Evolutionary conservation across 345 rosid species (phyloP).

Genomic region (Limnanthes douglasii): DNA sequence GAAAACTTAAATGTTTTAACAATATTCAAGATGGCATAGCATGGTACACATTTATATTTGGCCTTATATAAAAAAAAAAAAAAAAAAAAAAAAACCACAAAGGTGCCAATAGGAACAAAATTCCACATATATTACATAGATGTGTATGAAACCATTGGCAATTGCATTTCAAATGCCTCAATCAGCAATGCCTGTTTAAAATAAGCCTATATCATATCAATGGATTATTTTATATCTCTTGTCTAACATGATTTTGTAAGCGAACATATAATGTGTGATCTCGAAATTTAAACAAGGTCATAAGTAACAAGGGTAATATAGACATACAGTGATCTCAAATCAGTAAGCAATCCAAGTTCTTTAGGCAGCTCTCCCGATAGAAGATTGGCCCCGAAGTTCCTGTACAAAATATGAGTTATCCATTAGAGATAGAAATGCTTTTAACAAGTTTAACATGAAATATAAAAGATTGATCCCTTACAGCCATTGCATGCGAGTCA

Average conservation of each 20-base stretch:
- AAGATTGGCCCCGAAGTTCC: constrained; percentile 38
- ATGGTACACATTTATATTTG: no score
- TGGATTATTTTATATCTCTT: no score
- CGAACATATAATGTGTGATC: no score
- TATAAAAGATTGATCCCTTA: constrained; percentile 11
- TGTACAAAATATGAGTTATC: constrained; percentile 6
- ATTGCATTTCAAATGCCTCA: no score
- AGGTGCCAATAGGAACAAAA: no score
- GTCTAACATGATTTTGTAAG: no score
- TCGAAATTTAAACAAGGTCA: not conserved
- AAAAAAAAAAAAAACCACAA: no score
- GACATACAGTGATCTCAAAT: constrained; percentile 34
- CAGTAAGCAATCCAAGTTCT: constrained; percentile 51
- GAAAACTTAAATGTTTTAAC: not conserved
- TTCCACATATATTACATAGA: no score
- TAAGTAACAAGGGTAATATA: constrained; percentile 1
- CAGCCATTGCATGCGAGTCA: constrained; percentile 39
- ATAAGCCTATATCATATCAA: no score
- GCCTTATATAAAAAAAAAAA: no score
- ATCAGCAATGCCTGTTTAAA: no score
- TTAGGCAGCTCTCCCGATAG: constrained; percentile 52
- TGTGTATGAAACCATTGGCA: no score
- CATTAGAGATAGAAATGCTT: not conserved
- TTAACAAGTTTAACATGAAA: not conserved
- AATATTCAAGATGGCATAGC: not conserved